These are phyloP conservation scores for Pontederia crassipes DNA, from an alignment of 176 grass and related monocot genomes.

Conservation along the genomic window DNA sequence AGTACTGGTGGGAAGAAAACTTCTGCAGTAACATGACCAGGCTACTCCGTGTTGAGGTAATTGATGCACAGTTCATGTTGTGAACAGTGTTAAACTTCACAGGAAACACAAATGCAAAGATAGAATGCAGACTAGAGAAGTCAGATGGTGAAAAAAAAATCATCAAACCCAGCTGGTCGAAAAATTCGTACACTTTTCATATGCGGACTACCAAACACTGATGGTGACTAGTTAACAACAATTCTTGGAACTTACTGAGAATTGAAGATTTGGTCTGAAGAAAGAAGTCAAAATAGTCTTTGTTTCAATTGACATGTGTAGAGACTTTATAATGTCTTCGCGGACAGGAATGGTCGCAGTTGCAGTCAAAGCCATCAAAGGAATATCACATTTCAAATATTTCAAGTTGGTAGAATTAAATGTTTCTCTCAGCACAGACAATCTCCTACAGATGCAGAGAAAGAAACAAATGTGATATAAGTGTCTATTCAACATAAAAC, in stretches of 20 bases:
- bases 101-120: no score
- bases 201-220: no score
- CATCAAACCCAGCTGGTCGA: no score
- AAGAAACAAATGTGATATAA: not conserved
- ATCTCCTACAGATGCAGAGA: slow-evolving; percentile 28
- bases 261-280: slow-evolving; percentile 86
- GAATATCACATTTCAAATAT: slow-evolving; percentile 70
- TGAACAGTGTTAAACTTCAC: no score
- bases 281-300: slow-evolving; percentile 62
- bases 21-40: no score
- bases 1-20: no score
- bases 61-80: no score
- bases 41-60: no score
- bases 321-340: slow-evolving; percentile 75
- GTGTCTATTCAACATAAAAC: not conserved
- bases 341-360: slow-evolving; percentile 81
- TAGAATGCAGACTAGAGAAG: no score
- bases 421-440: slow-evolving; percentile 64
- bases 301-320: slow-evolving; percentile 61
- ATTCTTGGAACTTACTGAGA: slow-evolving; percentile 46
- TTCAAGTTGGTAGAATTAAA: slow-evolving; percentile 60
- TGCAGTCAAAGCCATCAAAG: slow-evolving; percentile 88
- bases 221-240: no score
- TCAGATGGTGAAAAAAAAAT: no score
- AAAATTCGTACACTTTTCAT: no score